Evolutionary conservation across 2,329 filamentous ascomycete species (phyloP), one percentile per base, ranked within the genome.

Genomic region (Botrytis hyacinthi): DNA sequence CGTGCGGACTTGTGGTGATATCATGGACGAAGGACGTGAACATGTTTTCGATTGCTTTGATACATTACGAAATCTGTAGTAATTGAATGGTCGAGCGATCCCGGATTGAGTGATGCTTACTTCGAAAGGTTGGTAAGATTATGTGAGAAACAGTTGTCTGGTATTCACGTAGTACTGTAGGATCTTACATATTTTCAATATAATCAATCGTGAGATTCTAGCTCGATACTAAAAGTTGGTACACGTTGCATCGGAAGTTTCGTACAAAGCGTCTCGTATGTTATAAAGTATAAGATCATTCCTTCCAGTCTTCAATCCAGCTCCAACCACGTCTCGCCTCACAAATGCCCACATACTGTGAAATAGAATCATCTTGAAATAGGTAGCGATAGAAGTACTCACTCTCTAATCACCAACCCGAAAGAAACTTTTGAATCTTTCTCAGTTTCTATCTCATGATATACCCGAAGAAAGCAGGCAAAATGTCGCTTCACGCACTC

Each of bases 391-490:
- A 6, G 1, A 2, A 14, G n/a, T 51, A 51, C 26, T 0, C 48
- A 14, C 16, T 5, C 4, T 14, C 12, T n/a, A 14, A 51, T 51
- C 26, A 2, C 26, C 4, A 46, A 22, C 7, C 5, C 9, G 9
- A 48, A 4, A 26, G 5, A 26, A 8, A 12, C 0, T 48, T 26
- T 26, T 26, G 9, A 9, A 26, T 26, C 26, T 9, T 8, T 48
- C 20, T 5, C 46, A 48, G 5, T 1, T n/a, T 18, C n/a, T 12
- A 20, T 29, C 29, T 32, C 54, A 18, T 18, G 16, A 32, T 16
- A n/a, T 1, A 29, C 0, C 14, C 14, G 0, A 20, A 29, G 9
- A 18, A 32, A 2, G 14, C 54, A 6, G 32, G 6, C 3, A 18
- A 57, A 57, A 57, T 57, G 29, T 32, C n/a, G 3, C 4, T 57